These are phyloP conservation scores for Phytophthora sp. DNA, from an alignment of 352 stramenopile genomes.

Conservation along the genomic window DNA sequence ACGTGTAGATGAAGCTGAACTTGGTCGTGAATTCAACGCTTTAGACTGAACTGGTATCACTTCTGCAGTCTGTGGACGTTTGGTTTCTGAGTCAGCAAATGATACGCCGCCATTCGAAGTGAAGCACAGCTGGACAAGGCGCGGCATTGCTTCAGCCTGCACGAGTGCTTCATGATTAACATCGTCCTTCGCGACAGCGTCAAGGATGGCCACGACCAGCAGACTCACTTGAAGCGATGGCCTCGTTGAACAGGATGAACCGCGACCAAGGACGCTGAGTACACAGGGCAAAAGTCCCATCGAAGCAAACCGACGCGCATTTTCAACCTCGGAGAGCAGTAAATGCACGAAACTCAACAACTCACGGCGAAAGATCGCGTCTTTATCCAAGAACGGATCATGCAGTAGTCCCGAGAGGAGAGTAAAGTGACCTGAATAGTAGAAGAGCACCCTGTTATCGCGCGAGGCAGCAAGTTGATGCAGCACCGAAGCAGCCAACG, in stretches of 20 bases:
- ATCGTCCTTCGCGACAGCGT: slow-evolving; percentile 52
- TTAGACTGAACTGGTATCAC: slow-evolving; percentile 6
- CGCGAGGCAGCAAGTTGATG: slow-evolving; percentile 57
- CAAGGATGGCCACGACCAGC: slow-evolving; percentile 65
- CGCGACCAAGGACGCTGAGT: slow-evolving; percentile 49
- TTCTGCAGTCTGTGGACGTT: slow-evolving; percentile 27
- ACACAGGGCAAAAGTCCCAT: slow-evolving; percentile 58
- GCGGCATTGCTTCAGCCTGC: slow-evolving; percentile 48
- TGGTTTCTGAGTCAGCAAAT: slow-evolving; percentile 6
- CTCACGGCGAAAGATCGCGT: slow-evolving; percentile 59
- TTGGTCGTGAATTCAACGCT: slow-evolving; percentile 3
- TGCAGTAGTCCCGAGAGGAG: slow-evolving; percentile 56
- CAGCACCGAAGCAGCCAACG: slow-evolving; percentile 60
- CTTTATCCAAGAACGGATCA: slow-evolving; percentile 73
- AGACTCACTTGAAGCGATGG: slow-evolving; percentile 47
- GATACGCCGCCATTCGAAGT: slow-evolving; percentile 5
- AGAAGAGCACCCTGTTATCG: slow-evolving; percentile 71
- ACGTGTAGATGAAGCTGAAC: slow-evolving; percentile 20
- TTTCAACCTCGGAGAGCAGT: slow-evolving; percentile 63
- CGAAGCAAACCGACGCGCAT: slow-evolving; percentile 62
- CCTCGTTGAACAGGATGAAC: slow-evolving; percentile 14
- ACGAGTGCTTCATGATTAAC: slow-evolving; percentile 63
- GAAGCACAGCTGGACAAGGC: slow-evolving; percentile 66
- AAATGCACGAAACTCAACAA: slow-evolving; percentile 70
- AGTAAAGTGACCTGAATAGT: slow-evolving; percentile 64